Conservation (phyloP, 2,329 filamentous ascomycete genomes). For the Thelonectria rubi region DNA sequence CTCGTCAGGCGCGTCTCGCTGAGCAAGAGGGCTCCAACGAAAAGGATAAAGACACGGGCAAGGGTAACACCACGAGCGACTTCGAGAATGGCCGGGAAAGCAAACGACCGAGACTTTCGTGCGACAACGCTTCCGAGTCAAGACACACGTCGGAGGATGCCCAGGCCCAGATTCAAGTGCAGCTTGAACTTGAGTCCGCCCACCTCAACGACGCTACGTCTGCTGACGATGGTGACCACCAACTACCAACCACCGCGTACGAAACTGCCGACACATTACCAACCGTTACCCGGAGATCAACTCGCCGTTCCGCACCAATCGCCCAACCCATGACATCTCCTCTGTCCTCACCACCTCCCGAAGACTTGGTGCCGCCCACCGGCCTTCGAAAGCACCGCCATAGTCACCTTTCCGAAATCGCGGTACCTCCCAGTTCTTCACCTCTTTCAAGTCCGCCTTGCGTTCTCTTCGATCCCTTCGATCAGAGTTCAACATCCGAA, state of each 20-base stretch:
- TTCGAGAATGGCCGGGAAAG: slow-evolving; percentile 33
- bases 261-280: slow-evolving; percentile 16
- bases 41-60: slow-evolving; percentile 22
- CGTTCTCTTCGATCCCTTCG: slow-evolving; percentile 61
- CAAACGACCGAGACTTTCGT: slow-evolving; percentile 49
- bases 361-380: slow-evolving; percentile 43
- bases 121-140: slow-evolving; percentile 30
- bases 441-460: slow-evolving; percentile 67
- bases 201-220: slow-evolving; percentile 20
- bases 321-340: slow-evolving; percentile 46
- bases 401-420: slow-evolving; percentile 34
- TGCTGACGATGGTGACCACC: slow-evolving; percentile 27
- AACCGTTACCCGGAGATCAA: slow-evolving; percentile 30
- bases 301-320: slow-evolving; percentile 34
- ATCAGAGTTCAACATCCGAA: slow-evolving; percentile 49
- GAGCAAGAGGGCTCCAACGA: slow-evolving; percentile 39
- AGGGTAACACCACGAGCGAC: slow-evolving; percentile 21
- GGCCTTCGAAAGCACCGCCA: slow-evolving; percentile 36
- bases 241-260: slow-evolving; percentile 7
- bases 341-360: slow-evolving; percentile 50
- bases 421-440: slow-evolving; percentile 55
- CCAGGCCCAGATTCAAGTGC: slow-evolving; percentile 39
- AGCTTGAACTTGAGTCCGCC: slow-evolving; percentile 29
- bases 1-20: slow-evolving; percentile 46
- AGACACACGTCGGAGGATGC: slow-evolving; percentile 25